Evolutionary conservation across 2,329 filamentous ascomycete genomes (phyloP), one percentile per base, ranked within the genome.

Genomic region (Penicillium italicum): DNA sequence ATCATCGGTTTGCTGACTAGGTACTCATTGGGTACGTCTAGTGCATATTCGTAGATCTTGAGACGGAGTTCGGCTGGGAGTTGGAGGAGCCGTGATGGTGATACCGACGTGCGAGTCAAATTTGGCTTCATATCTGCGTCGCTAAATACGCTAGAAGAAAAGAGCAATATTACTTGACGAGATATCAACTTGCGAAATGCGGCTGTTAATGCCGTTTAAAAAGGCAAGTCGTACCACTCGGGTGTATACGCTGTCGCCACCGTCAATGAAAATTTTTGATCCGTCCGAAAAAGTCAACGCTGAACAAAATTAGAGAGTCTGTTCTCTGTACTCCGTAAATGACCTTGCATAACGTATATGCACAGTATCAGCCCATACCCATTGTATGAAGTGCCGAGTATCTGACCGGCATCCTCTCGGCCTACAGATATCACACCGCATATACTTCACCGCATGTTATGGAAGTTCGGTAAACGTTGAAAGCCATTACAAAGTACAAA

Each of bases 21-120:
- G 53, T 71, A 71, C 24, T 70, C 64, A 41, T 72, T 72, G 31
- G 66, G 69, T 12, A 66, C 60, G 18, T 59, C 36, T 9, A 73
- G 53, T 9, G 68, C 64, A 55, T 70, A 71, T 55, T 69, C 64
- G 53, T 72, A 72, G 56, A 72, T 72, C 46, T 68, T 69, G 26
- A 72, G 63, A 10, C 70, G 70, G 18, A 73, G 62, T 49, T 72
- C 70, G 5, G 65, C 45, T 2, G 69, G 70, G 5, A 73, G 57
- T 14, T 53, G 62, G 11, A 72, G 63, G 26, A 72, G 60, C 7
- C 52, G 50, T 1, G 65, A 61, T 22, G 42, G 41, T 18, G 59
- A 53, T 41, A 33, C 36, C 33, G 53, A 37, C 2, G 33, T 14
- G 20, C 11, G 30, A 28, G 26, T 22, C 5, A 30, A 16, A 16